Evolutionary conservation across 306 rosid species (phyloP).

Genomic region (Castanospermum australe): DNA sequence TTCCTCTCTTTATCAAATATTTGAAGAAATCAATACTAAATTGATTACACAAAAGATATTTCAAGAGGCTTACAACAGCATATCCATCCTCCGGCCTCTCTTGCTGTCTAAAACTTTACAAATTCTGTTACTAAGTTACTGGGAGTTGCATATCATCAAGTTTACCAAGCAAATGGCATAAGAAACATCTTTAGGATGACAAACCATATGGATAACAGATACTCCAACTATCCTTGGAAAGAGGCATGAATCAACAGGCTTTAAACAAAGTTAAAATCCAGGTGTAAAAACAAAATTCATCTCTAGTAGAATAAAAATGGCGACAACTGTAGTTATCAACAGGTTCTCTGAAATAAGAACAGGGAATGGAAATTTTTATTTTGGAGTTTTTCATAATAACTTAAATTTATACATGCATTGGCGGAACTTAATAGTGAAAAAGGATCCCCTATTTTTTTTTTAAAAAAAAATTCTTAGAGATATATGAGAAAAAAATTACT

Average conservation of each 20-base stretch:
- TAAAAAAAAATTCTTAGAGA: too few relatives aligned
- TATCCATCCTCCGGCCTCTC: not conserved
- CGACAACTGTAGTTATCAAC: not conserved
- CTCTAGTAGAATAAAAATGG: not conserved
- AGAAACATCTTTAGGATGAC: not conserved
- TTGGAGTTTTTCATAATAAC: not conserved
- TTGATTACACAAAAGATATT: not conserved
- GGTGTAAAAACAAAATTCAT: not conserved
- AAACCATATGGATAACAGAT: not conserved
- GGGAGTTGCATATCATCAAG: not conserved
- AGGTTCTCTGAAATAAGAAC: not conserved
- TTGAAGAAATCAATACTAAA: not conserved
- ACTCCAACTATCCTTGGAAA: not conserved
- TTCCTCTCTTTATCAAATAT: not conserved
- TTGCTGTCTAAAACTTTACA: not conserved
- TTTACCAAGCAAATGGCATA: not conserved
- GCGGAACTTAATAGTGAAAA: too few relatives aligned
- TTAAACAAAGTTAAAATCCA: not conserved
- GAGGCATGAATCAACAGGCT: not conserved
- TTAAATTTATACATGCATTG: too few relatives aligned
- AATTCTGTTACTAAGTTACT: not conserved
- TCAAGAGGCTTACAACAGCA: not conserved
- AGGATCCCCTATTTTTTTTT: too few relatives aligned
- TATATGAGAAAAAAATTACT: too few relatives aligned
- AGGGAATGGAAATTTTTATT: not conserved